Percentiles rank a stretch among this genome's conserved stretches.
phyloP scores from a whole-genome alignment of 495 filamentous ascomycete species.

The Letharia lupina region DNA sequence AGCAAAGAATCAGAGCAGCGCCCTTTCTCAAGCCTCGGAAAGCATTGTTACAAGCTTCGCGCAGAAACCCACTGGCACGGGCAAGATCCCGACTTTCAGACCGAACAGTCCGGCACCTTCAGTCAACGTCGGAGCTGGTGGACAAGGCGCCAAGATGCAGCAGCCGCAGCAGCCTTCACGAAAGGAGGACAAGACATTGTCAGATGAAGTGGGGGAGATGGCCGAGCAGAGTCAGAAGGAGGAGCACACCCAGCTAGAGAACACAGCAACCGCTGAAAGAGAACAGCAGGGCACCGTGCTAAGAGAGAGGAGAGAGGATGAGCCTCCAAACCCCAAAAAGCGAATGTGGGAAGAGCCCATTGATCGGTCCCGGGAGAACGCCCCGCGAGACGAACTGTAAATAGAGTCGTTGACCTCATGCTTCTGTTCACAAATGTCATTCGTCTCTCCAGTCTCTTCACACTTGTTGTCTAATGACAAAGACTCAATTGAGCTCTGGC shows the following conservation, averaged over 20 bases:
- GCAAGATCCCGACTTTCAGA: constrained; percentile 28
- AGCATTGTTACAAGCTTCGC: constrained; percentile 34
- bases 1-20: constrained; percentile 29
- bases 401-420: not conserved
- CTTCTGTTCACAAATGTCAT: not conserved
- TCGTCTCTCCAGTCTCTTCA: not conserved
- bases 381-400: constrained; percentile 20
- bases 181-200: constrained; percentile 36
- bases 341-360: constrained; percentile 62
- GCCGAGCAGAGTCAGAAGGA: constrained; percentile 41
- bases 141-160: constrained; percentile 29
- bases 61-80: constrained; percentile 31
- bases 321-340: constrained; percentile 66
- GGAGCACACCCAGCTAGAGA: not conserved
- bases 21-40: constrained; percentile 30
- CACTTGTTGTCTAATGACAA: not conserved
- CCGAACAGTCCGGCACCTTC: constrained; percentile 26
- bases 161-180: constrained; percentile 17
- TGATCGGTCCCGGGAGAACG: constrained; percentile 3
- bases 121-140: constrained; percentile 34
- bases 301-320: constrained; percentile 37
- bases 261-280: not conserved
- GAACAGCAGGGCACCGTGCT: constrained; percentile 25
- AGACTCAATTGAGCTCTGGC: not conserved
- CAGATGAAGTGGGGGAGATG: constrained; percentile 49